These are phyloP conservation scores for Herpetomonas tarakana DNA, from an alignment of 208 protist genomes.

Conservation along the genomic window DNA sequence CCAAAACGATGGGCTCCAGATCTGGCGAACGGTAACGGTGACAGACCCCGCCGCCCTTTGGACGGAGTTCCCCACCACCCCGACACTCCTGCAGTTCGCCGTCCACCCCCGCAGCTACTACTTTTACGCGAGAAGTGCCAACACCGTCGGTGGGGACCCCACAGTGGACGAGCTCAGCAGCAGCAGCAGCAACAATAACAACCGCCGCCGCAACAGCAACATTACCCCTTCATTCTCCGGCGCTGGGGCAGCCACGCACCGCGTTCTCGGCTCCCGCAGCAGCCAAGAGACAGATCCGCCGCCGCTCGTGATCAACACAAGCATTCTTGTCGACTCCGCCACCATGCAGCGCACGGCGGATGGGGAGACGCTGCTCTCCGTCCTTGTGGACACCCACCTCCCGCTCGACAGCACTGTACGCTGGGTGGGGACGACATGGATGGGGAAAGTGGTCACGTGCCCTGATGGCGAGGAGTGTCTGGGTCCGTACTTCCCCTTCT, in stretches of 20 bases:
- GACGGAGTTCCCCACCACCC: not conserved
- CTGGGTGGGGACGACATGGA: constrained; percentile 2
- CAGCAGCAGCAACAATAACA: not conserved
- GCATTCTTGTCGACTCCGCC: no score
- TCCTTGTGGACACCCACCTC: not conserved
- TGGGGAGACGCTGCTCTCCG: not conserved
- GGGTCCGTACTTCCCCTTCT: constrained; percentile 16
- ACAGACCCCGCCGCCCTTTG: not conserved
- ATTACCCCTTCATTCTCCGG: no score
- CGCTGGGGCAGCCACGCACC: no score
- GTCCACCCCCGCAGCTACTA: not conserved
- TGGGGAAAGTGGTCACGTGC: not conserved
- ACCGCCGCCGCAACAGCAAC: not conserved
- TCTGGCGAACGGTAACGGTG: not conserved
- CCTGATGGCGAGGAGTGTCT: constrained; percentile 10
- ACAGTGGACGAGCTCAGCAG: not conserved
- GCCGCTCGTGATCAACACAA: no score
- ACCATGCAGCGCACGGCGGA: not conserved
- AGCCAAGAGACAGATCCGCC: no score
- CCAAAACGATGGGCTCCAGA: not conserved
- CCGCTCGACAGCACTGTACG: not conserved
- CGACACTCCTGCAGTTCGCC: not conserved
- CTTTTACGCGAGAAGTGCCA: not conserved
- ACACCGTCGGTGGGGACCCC: not conserved
- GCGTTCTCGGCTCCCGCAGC: no score